A percentile compares a stretch with the other conserved stretches of the same genome.
Conservation (phyloP, 139 green algal genomes). For the Gonium pectorale region DNA sequence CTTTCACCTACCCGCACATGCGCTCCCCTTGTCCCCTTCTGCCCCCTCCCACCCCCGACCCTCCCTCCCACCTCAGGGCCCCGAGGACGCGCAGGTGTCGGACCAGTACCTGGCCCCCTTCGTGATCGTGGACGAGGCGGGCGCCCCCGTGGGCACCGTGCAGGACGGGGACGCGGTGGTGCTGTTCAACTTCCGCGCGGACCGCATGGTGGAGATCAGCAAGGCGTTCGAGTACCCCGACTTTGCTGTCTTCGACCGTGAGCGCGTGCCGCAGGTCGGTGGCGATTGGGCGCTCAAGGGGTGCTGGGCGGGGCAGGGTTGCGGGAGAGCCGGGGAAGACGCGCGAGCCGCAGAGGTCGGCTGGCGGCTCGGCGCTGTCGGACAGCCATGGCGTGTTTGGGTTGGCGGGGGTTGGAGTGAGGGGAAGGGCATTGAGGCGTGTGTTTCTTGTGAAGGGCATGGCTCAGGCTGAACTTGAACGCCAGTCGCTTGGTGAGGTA, state of each 20-base stretch:
- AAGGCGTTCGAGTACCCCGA: slow-evolving; percentile 96
- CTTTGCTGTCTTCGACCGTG: slow-evolving; percentile 73
- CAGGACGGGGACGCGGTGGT: slow-evolving; percentile 93
- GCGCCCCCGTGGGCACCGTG: slow-evolving; percentile 90
- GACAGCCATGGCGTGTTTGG: too few species aligned
- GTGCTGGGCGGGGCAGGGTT: not conserved
- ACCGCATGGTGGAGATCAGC: slow-evolving; percentile 94
- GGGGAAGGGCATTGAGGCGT: too few species aligned
- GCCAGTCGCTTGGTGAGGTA: too few species aligned
- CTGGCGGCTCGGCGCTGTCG: too few species aligned
- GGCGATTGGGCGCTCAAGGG: not conserved
- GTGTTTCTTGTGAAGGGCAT: not conserved
- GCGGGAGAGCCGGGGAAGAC: not conserved
- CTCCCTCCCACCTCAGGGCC: not conserved
- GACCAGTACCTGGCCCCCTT: slow-evolving; percentile 91
- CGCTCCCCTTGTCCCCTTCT: too few species aligned
- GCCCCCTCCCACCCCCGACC: not conserved
- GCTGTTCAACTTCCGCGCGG: slow-evolving; percentile 96
- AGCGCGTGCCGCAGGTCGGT: slow-evolving; percentile 79
- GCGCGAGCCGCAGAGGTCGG: too few species aligned
- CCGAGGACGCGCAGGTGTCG: slow-evolving; percentile 69
- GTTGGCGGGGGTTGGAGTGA: too few species aligned
- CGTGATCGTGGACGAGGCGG: slow-evolving; percentile 87
- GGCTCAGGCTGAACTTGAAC: too few species aligned
- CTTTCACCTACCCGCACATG: too few species aligned